Base-by-base conservation (phyloP, 495 filamentous ascomycete genomes). In the Geoglossum glabrum region DNA sequence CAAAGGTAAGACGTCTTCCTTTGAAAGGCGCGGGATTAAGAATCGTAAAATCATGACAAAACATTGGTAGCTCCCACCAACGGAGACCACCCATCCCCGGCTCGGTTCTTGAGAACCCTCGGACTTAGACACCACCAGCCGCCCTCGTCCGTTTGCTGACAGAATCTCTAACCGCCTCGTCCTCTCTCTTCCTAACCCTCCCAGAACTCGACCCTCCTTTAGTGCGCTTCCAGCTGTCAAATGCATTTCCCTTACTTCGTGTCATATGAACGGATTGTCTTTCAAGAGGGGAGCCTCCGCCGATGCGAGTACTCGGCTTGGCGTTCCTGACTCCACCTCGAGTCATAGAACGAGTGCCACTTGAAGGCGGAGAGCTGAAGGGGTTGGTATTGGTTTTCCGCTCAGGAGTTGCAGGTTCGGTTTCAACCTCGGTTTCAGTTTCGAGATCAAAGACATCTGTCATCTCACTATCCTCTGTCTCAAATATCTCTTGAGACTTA, bases 141-240 rank as follows among this genome's bases (percentile, higher is more conserved):
- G 49, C 49, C 19, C 49, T 52, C 23, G 49, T 52, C 17, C 49
- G 23, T 52, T 31, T 52, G 17, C 49, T 31, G 49, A 52, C 26
- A 28, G 49, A 27, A n/a, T 30, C 49, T 1, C 49, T 13, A 52
- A 5, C 23, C 49, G 10, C 23, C 23, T 52, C 40, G 40, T 5
- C 40, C n/a, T 45, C 40, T 13, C 40, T 45, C 40, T 45, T 45
- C n/a, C 23, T 52, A 7, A 52, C 49, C 19, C 28, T 52, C 33
- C 33, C 54, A 55, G 54, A 40, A 9, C 8, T 27, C 6, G 19
- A 40, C 11, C 19, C 15, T 13, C 23, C 38, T 47, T 86, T 86
- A 60, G 74, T 76, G 21, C 81, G 76, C 40, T 72, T 71, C 82
- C 83, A 87, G 52, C 69, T 69, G 60, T 79, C 76, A 61, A 86